Evolutionary conservation across 768 basidiomycete species (phyloP).

Genomic region (Mycena vulgaris): DNA sequence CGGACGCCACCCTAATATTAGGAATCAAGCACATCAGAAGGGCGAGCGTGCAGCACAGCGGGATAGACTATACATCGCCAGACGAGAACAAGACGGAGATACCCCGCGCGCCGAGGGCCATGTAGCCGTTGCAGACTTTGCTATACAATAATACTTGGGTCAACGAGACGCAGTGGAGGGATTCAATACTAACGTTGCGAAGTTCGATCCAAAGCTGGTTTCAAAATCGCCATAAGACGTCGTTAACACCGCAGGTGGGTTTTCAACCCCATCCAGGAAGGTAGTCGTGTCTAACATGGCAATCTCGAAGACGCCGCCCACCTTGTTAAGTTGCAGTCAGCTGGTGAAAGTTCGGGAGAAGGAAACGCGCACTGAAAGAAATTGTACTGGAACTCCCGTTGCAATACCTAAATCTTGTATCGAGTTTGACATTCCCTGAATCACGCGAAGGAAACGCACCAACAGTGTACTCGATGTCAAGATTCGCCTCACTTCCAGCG

Average conservation of each 20-base stretch:
- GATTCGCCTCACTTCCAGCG: neutral
- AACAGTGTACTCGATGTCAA: constrained; percentile 15
- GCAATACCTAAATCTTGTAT: neutral
- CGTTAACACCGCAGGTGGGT: neutral
- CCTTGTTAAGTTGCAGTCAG: too few relatives aligned
- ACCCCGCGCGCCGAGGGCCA: constrained; percentile 19
- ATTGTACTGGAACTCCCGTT: neutral
- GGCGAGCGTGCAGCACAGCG: too few relatives aligned
- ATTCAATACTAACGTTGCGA: constrained; percentile 22
- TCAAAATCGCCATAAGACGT: neutral
- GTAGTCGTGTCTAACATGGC: neutral
- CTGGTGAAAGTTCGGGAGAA: too few relatives aligned
- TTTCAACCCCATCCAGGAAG: neutral
- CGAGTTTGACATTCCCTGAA: neutral
- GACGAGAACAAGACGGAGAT: constrained; percentile 45
- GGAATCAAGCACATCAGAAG: neutral
- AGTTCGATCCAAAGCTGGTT: neutral
- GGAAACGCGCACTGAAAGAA: constrained; percentile 1
- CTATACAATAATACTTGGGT: neutral
- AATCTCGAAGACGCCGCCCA: constrained; percentile 34
- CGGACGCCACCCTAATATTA: constrained; percentile 3
- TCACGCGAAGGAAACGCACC: neutral
- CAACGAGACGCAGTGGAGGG: too few relatives aligned
- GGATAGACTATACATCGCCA: too few relatives aligned
- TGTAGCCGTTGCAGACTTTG: constrained; percentile 24